Conservation (phyloP, 352 stramenopile species). For the Pythium insidiosum region DNA sequence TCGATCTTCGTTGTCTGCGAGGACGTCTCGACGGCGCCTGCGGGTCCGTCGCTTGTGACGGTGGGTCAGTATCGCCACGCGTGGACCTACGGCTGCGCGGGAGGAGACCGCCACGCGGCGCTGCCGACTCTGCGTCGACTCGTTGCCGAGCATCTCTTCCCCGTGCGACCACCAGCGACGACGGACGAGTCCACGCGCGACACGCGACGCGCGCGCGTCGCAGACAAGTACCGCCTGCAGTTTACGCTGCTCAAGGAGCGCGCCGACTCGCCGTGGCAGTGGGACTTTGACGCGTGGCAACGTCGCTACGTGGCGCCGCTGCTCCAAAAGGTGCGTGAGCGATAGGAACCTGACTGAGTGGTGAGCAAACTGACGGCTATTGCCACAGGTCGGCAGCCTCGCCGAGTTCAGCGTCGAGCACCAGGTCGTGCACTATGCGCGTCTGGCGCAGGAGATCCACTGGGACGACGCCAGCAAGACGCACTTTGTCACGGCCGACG, state of each 20-base stretch:
- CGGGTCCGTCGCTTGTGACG: constrained; percentile 9
- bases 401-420: constrained; percentile 69
- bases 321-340: constrained; percentile 38
- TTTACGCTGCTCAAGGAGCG: constrained; percentile 65
- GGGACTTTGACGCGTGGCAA: constrained; percentile 31
- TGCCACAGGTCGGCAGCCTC: constrained; percentile 20
- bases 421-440: constrained; percentile 60
- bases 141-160: too few relatives aligned
- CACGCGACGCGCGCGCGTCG: constrained; percentile 26
- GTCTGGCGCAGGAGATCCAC: constrained; percentile 47
- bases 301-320: constrained; percentile 32
- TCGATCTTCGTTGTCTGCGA: constrained; percentile 14
- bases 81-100: constrained; percentile 27
- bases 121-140: too few relatives aligned
- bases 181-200: too few relatives aligned
- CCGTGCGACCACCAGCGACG: too few relatives aligned
- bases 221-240: constrained; percentile 56
- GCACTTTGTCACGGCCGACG: constrained; percentile 42
- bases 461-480: constrained; percentile 15
- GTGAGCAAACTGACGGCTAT: background rate
- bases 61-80: constrained; percentile 62
- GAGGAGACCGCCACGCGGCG: too few relatives aligned
- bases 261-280: constrained; percentile 27
- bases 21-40: background rate
- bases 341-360: too few relatives aligned